Conservation (phyloP, 2,329 filamentous ascomycete genomes). For the Microcyclospora tardicrescens region DNA sequence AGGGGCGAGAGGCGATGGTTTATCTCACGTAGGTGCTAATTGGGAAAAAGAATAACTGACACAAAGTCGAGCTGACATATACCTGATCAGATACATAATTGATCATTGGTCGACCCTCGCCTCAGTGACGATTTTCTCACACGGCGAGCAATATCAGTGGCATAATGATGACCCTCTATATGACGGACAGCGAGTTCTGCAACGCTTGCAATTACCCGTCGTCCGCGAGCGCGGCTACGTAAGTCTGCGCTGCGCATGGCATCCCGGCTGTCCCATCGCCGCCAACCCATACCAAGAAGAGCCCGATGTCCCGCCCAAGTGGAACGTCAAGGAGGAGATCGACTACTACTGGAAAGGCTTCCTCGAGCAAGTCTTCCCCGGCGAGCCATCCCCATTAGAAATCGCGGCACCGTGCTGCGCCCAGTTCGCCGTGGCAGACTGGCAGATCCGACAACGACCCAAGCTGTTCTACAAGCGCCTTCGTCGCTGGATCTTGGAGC, state of each 20-base stretch:
- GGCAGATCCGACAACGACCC: constrained; percentile 32
- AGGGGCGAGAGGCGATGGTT: constrained; percentile 38
- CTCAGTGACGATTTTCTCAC: constrained; percentile 44
- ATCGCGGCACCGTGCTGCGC: constrained; percentile 42
- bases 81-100: constrained; percentile 29
- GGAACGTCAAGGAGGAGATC: constrained; percentile 6
- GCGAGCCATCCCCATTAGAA: constrained; percentile 25
- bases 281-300: constrained; percentile 31
- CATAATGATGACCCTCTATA: constrained; percentile 42
- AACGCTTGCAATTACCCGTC: constrained; percentile 32
- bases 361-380: constrained; percentile 26
- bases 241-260: constrained; percentile 40
- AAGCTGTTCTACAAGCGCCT: constrained; percentile 36
- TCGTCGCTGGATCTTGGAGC: constrained; percentile 33
- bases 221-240: constrained; percentile 39
- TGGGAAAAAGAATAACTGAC: too few species aligned
- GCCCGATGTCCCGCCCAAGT: constrained; percentile 31
- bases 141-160: constrained; percentile 43
- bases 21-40: constrained; percentile 31
- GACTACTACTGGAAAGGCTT: too few species aligned
- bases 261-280: constrained; percentile 37
- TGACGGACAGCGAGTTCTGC: constrained; percentile 36
- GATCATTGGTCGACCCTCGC: constrained; percentile 46
- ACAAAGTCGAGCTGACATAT: constrained; percentile 3
- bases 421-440: constrained; percentile 39